Evolutionary conservation across 495 filamentous ascomycete genomes (phyloP), one percentile per base, ranked within the genome.

Genomic region (Cairneyella variabilis): DNA sequence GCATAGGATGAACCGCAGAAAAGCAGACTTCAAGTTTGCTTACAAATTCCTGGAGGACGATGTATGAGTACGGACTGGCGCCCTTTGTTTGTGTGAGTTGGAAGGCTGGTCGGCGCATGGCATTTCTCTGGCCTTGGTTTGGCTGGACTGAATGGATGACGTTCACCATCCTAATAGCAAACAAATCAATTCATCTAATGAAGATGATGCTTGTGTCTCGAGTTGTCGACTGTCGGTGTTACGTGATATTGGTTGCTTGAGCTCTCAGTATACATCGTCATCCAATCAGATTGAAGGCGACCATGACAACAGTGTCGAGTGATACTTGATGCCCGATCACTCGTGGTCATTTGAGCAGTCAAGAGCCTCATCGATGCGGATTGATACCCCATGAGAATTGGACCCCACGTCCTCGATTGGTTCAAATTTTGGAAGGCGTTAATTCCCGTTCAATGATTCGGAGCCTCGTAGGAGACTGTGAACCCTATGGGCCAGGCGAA

Each of bases 31-130:
- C 74, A 93, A 95, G 71, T 98, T 98, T 66, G 84, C 89, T 38
- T 98, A 98, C 76, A 95, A 96, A 71, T 98, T 91, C 73, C 76
- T 95, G 53, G 91, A 95, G 67, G 90, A 96, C 69, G 90, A 95
- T 63, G 74, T 95, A 76, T 93, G 75, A 62, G 41, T 54, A 55
- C 37, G 25, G 45, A 21, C 25, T 26, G 61, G 51, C 57, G 49
- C 54, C 44, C 25, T 43, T 34, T 56, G 56, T 37, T 28, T 23
- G 25, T 57, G 40, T 23, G 34, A 51, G 56, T 57, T 46, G 48
- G 45, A 52, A 54, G 47, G 47, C 18, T 11, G 51, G 40, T 53
- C 53, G 56, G 57, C 49, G 60, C 54, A 54, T 49, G 53, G 51
- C 16, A 44, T 51, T 47, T 51, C 56, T 53, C 48, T 53, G 51